Base-by-base conservation (phyloP, 169 alveolate species). In the Miamiensis avidus region DNA sequence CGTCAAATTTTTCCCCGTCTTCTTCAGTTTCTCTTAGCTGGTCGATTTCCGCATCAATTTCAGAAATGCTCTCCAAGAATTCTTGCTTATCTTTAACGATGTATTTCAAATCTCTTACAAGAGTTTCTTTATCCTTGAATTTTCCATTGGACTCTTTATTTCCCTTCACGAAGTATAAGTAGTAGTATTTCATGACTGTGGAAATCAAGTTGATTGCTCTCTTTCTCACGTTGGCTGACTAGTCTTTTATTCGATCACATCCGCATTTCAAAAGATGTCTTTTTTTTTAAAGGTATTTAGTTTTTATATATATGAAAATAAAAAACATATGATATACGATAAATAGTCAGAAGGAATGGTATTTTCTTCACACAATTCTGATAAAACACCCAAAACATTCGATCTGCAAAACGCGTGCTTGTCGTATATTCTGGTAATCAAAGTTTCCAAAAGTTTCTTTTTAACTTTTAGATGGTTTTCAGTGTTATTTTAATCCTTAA, bases 321-420 rank as follows among this genome's bases (percentile, higher is more conserved):
- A n/a, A n/a, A n/a, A n/a, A n/a, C n/a, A n/a, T n/a, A n/a, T n/a
- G n/a, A n/a, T 11, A 11, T 49, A 49, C 69, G 78, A 69, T 77
- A 90, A 89, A 64, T 79, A 82, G 32, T 81, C 69, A 31, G 82
- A 81, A 34, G 94, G 93, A 20, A 95, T 83, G 26, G 89, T 84
- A 89, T 95, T 95, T 65, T 85, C 72, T 65, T 87, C 91, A 31
- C 92, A 85, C 34, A 95, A 82, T 69, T 85, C 76, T 73, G 81
- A 83, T 72, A 95, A 92, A 69, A 84, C 83, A 73, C 89, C 83
- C 34, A 93, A 78, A 6, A 91, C 95, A 83, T 89, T 85, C 0
- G 94, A 85, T 81, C 97, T 81, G 82, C 95, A 92, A 75, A 78
- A 91, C 0, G 95, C 91, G 32, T 93, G 88, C 87, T 95, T 95